These are phyloP conservation scores for Yamadazyma insecticola DNA, from an alignment of 805 yeast species.

Conservation along the genomic window DNA sequence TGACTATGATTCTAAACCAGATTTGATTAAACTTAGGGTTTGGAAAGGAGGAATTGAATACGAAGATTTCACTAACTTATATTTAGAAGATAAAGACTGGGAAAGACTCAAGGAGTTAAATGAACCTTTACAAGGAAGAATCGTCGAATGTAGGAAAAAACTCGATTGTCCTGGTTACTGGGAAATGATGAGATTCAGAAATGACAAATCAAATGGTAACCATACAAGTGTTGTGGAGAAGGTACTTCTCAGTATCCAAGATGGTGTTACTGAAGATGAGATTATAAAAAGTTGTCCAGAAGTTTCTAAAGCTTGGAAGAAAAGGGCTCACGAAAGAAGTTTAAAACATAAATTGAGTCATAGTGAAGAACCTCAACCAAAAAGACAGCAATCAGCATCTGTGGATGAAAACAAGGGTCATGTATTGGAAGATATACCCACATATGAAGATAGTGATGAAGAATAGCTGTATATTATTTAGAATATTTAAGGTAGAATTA, in stretches of 20 bases:
- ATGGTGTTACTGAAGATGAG: constrained; percentile 79
- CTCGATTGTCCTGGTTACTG: constrained; percentile 56
- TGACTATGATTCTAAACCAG: constrained; percentile 80
- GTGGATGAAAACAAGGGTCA: constrained; percentile 3
- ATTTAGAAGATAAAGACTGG: constrained; percentile 74
- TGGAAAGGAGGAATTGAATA: constrained; percentile 74
- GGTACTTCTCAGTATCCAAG: constrained; percentile 78
- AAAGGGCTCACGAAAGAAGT: constrained; percentile 42
- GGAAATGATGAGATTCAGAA: constrained; percentile 85
- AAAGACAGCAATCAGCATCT: constrained; percentile 2
- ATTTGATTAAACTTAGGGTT: constrained; percentile 52
- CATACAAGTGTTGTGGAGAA: constrained; percentile 77
- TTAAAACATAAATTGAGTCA: constrained; percentile 12
- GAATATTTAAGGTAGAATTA: too few species aligned
- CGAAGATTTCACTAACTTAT: constrained; percentile 61
- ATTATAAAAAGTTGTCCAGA: constrained; percentile 51
- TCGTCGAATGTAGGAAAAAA: constrained; percentile 79
- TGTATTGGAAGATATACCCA: constrained; percentile 31
- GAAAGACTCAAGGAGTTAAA: constrained; percentile 58
- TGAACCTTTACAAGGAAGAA: constrained; percentile 85
- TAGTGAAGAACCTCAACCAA: constrained; percentile 1
- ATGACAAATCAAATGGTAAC: constrained; percentile 88
- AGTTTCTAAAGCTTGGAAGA: constrained; percentile 60
- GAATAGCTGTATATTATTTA: constrained; percentile 14
- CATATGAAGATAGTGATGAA: constrained; percentile 38